Conservation (phyloP, 2,329 filamentous ascomycete species). For the Fusarium annulatum region DNA sequence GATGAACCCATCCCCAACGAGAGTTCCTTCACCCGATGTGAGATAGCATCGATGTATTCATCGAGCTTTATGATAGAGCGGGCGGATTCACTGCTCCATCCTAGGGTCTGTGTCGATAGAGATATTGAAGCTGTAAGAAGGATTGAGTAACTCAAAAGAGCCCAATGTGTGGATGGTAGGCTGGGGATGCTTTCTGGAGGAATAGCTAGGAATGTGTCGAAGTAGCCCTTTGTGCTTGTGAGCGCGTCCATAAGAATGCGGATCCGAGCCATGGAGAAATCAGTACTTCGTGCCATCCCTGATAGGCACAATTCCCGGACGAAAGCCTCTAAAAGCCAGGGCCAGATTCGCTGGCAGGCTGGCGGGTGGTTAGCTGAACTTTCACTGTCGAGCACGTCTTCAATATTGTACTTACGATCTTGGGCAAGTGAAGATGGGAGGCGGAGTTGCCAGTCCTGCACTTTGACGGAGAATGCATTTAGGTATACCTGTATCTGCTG, state of each 20-base stretch:
- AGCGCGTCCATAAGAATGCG: neutral
- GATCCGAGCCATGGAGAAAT: neutral
- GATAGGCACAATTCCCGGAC: neutral
- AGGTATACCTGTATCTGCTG: neutral
- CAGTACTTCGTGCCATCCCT: neutral
- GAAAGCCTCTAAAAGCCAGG: neutral
- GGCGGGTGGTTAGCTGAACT: neutral
- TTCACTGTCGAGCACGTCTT: neutral
- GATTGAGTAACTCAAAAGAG: neutral
- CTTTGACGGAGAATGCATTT: accelerated
- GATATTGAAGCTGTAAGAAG: neutral
- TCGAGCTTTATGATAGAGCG: neutral
- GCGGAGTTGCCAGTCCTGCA: neutral
- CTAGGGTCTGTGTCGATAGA: neutral
- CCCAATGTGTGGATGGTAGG: neutral
- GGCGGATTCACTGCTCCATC: neutral
- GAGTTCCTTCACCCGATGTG: neutral
- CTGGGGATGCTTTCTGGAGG: accelerated
- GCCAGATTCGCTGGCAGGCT: neutral
- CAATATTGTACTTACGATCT: neutral
- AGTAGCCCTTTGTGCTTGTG: neutral
- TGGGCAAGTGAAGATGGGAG: neutral
- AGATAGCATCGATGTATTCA: neutral
- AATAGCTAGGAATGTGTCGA: neutral
- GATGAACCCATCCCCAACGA: neutral